phyloP scores from a whole-genome alignment of 352 stramenopile species.

The Pythium diclinum region DNA sequence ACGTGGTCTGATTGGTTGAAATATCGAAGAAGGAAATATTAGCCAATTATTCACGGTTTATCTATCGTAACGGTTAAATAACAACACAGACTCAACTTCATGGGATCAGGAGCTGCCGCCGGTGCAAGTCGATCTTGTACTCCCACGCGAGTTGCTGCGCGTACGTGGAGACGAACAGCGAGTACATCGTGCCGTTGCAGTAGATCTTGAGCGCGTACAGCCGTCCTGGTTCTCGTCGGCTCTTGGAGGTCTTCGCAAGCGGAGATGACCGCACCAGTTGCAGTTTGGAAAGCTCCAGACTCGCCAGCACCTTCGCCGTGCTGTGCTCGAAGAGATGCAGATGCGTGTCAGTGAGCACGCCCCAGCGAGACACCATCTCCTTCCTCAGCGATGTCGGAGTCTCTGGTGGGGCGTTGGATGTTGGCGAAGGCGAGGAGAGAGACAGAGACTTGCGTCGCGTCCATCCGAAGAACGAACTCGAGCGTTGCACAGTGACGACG shows the following conservation, averaged over 20 bases:
- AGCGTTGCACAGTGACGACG: constrained; percentile 35
- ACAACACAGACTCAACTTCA: constrained; percentile 27
- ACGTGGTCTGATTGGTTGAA: constrained; percentile 36
- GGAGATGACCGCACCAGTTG: constrained; percentile 64
- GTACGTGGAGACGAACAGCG: constrained; percentile 72
- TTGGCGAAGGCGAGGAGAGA: constrained; percentile 38
- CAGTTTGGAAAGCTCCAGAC: constrained; percentile 74
- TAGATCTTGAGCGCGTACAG: constrained; percentile 78
- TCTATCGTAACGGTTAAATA: constrained; percentile 27
- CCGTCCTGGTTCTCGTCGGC: constrained; percentile 40
- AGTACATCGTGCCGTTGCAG: constrained; percentile 59
- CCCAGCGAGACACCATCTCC: constrained; percentile 67
- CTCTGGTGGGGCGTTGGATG: constrained; percentile 37
- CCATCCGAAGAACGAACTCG: constrained; percentile 63
- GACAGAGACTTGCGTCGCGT: constrained; percentile 43
- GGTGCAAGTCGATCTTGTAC: constrained; percentile 76
- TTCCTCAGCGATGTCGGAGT: constrained; percentile 50
- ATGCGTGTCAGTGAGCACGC: constrained; percentile 74
- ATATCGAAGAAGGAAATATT: constrained; percentile 7
- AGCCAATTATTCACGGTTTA: constrained; percentile 19
- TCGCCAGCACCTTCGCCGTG: constrained; percentile 63
- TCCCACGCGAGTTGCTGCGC: constrained; percentile 78
- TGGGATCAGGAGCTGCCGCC: constrained; percentile 68
- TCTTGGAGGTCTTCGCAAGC: constrained; percentile 33
- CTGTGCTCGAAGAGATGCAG: constrained; percentile 80